phyloP scores from a whole-genome alignment of 225 moss, liverwort and hornwort genomes.

The Ulota crispa region DNA sequence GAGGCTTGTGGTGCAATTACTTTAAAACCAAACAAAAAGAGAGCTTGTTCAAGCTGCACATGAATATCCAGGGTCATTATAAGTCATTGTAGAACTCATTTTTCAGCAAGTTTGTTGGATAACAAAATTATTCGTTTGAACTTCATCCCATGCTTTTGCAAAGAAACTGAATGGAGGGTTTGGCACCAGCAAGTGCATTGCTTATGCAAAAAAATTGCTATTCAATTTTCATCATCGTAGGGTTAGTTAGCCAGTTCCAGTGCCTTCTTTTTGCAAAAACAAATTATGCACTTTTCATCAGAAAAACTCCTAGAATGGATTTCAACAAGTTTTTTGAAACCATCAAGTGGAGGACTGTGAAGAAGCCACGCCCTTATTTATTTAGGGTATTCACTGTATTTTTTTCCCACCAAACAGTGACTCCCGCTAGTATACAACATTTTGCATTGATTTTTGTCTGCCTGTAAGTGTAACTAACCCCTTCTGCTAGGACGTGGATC shows the following conservation, averaged over 20 bases:
- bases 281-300: no score
- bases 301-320: background rate
- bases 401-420: no score
- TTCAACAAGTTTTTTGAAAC: background rate
- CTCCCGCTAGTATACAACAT: no score
- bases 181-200: background rate
- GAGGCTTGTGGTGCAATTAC: background rate
- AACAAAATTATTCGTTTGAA: background rate
- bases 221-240: no score
- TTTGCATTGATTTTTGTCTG: no score
- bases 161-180: background rate
- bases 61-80: background rate
- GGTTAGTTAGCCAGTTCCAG: background rate
- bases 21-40: background rate
- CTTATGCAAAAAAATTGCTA: background rate
- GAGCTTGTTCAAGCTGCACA: background rate
- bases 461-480: background rate
- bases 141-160: background rate
- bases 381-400: no score
- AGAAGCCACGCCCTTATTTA: background rate
- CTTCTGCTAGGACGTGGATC: background rate
- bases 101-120: background rate
- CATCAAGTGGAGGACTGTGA: background rate
- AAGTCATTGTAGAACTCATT: background rate
- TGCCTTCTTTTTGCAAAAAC: background rate